Evolutionary conservation across 169 alveolate genomes (phyloP).

Genomic region (Cryptosporidium xiaoi): DNA sequence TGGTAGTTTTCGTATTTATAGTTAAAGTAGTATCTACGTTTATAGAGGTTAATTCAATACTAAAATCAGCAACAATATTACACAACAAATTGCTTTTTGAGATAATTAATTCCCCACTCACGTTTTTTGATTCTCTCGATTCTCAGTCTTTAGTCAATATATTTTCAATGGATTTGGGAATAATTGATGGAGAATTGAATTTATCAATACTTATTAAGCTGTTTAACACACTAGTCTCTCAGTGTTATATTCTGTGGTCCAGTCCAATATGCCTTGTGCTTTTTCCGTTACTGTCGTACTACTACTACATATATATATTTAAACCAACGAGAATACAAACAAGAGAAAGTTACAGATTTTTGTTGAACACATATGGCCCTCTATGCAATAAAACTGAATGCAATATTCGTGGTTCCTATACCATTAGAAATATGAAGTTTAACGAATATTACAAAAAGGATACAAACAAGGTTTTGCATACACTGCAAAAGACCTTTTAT

Average conservation of each 20-base stretch:
- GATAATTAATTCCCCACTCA: constrained; percentile 28
- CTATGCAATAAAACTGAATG: constrained; percentile 67
- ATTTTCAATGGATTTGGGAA: constrained; percentile 63
- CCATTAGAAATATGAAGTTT: constrained; percentile 62
- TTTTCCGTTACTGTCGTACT: constrained; percentile 20
- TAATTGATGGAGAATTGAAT: constrained; percentile 51
- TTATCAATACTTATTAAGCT: constrained; percentile 14
- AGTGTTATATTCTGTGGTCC: constrained; percentile 47
- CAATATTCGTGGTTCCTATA: constrained; percentile 56
- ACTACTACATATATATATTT: constrained; percentile 40
- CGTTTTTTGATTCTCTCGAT: constrained; percentile 47
- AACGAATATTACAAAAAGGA: constrained; percentile 33
- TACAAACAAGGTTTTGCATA: constrained; percentile 17
- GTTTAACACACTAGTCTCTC: constrained; percentile 16
- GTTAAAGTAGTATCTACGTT: constrained; percentile 3
- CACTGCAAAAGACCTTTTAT: constrained; percentile 31
- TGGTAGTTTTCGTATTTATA: constrained; percentile 1
- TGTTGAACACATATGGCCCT: constrained; percentile 62
- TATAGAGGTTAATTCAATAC: constrained; percentile 36
- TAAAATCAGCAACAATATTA: constrained; percentile 18
- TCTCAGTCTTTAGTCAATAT: constrained; percentile 55
- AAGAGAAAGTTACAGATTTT: constrained; percentile 55
- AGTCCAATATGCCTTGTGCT: constrained; percentile 42
- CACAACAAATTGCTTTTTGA: constrained; percentile 45
- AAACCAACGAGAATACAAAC: constrained; percentile 75